Evolutionary conservation across 176 grass and related monocot genomes (phyloP), one percentile per base, ranked within the genome.

Genomic region (Zoysia pacifica): DNA sequence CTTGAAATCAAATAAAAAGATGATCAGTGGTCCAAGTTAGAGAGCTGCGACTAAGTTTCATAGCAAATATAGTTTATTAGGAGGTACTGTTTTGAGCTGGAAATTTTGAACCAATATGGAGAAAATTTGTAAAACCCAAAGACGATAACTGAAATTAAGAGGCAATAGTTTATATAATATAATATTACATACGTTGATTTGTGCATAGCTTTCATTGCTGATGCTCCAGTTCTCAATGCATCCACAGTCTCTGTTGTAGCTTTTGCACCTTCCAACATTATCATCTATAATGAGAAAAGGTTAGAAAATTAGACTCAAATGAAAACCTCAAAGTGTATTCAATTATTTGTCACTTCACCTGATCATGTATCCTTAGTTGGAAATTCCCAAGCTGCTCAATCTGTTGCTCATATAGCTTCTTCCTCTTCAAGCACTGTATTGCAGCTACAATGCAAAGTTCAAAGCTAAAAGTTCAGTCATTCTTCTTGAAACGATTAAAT

Each of bases 341-440:
- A 36, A 7, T 62, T 62, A 62, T 75, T 80, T 68, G 70, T 42
- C 16, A 69, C 5, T 43, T 81, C 52, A 99, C 96, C 90, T 99
- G 96, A 83, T 99, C 92, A 79, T 99, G 96, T 87, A 99, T 99
- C 77, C 96, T 81, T 73, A 95, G 88, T 65, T 99, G 96, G 81
- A 99, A 99, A 90, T 99, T 99, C 5, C 96, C 92, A 81, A 99
- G 88, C 76, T 99, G 96, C 79, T 98, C 92, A 77, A 99, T 89
- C 79, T 98, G 96, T 75, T 99, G 96, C 81, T 99, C 92, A 70
- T 99, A 95, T 56, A 99, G 79, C 66, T 84, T 95, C 65, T 99
- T 99, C 84, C 96, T 91, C 88, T 99, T 94, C 79, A 99, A 86
- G 74, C 96, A 99, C 82, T 99, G 92, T 87, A 99, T 93, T 76